Base-by-base conservation (phyloP, 345 rosid species). In the Salix dunnii region DNA sequence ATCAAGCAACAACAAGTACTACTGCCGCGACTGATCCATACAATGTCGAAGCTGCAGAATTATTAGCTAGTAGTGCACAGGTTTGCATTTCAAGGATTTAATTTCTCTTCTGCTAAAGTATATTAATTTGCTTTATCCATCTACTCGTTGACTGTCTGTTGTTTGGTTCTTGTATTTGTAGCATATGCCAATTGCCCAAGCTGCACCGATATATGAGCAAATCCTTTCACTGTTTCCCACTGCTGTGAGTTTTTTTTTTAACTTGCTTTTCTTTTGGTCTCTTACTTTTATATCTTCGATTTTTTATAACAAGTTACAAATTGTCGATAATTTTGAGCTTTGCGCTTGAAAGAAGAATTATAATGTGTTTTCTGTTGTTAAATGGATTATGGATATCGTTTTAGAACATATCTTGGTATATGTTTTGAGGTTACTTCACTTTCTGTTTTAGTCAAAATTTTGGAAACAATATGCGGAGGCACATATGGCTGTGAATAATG, bases 381-480 rank as follows among this genome's bases (percentile, higher is more conserved):
- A 25, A 42, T 67, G 48, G 31, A 7, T 51, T 46, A 20, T 64
- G 42, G 0, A 16, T 64, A 0, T n/a, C 17, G 3, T 20, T 48
- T 40, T 64, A 60, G 7, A 17, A 48, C 27, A 18, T 35, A 28
- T 49, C 16, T 2, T 36, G 20, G 28, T 18, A 4, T n/a, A 48
- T 31, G 23, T 68, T 60, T 71, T 49, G 53, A 72, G 31, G 51
- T 28, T 60, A 49, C 55, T 78, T 28, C 46, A 13, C 74, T n/a
- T 71, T 30, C 25, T 82, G 35, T 82, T 61, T 23, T 84, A 95
- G 99, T 97, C 98, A 38, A 91, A 92, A 80, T 91, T 81, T 81
- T 95, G 99, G 98, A 93, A 91, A 90, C 99, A 95, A 72, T 96
- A 96, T 79, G 97, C 92, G 77, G 98, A 96, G 86, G 96, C 92